Base-by-base conservation (phyloP, 768 basidiomycete species). In the Leccinellum luteum region DNA sequence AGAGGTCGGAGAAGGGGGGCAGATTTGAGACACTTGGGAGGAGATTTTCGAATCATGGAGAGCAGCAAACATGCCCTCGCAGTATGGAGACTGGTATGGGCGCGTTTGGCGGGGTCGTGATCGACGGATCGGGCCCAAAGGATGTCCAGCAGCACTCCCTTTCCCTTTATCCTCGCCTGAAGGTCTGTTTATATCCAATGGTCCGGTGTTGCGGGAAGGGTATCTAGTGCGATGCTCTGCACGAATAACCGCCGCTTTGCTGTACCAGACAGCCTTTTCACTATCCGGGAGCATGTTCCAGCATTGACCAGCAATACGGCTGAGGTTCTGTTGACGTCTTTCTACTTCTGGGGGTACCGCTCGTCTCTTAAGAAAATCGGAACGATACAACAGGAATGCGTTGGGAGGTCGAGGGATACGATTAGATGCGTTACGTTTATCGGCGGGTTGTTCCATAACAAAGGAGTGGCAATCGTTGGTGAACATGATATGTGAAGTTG, bases 301-400 rank as follows among this genome's bases (percentile, higher is more conserved):
- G 65, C 79, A 76, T 66, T 77, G 73, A 6, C 79, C 84, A 9
- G 79, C 81, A 60, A 83, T 75, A 55, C 79, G 73, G 58, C 78
- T 79, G 58, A 84, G 75, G 56, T 82, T 80, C 68, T 82, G 80
- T 67, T 85, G 84, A 48, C 80, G 77, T 47, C 74, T 76, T 68
- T 82, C 80, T 35, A 79, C 71, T 23, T 76, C 70, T 15, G 72
- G 65, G 3, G 79, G 78, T 45, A 82, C 75, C 12, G 72, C 57
- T 19, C 72, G 72, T 3, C 69, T 73, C 60, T 78, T 77, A 12
- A 84, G 73, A 25, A 82, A 74, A 58, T 81, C 75, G 23, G 80
- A 81, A 44, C 84, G 76, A 69, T 79, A 85, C 50, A 85, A 70
- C 61, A 85, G 80, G 68, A 85, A 85, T 14, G 84, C 81, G 64